Evolutionary conservation across 345 rosid species (phyloP).

Genomic region (Eucalyptus sp.): DNA sequence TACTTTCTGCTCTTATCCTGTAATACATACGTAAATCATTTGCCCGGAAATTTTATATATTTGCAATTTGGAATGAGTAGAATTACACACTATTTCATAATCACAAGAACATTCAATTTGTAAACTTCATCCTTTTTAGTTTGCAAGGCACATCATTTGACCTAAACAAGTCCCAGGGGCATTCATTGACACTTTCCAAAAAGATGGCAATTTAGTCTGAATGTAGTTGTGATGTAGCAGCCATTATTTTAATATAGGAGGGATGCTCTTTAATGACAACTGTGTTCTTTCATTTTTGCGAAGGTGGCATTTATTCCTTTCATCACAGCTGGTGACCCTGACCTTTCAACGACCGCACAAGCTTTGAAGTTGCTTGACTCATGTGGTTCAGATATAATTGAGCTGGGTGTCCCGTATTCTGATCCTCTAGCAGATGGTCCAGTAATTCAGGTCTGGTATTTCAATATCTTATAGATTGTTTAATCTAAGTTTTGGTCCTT

Average conservation of each 20-base stretch:
- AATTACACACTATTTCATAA: not conserved
- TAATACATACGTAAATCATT: not conserved
- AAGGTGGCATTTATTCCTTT: conserved; percentile 94
- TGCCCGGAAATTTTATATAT: not conserved
- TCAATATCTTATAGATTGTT: not conserved
- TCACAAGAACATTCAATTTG: not conserved
- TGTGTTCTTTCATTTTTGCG: not conserved
- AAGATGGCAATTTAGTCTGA: not conserved
- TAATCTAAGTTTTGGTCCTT: not conserved
- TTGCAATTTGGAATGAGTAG: not conserved
- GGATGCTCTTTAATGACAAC: not conserved
- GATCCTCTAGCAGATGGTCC: conserved; percentile 99
- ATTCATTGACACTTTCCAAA: not conserved
- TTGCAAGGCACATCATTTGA: not conserved
- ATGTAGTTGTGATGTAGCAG: not conserved
- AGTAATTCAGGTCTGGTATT: conserved; percentile 64
- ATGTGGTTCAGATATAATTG: conserved; percentile 90
- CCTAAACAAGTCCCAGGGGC: not conserved
- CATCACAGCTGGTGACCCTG: conserved; percentile 98
- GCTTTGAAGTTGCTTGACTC: conserved; percentile 84
- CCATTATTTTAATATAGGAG: not conserved
- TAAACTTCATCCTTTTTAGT: not conserved
- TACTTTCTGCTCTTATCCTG: not conserved
- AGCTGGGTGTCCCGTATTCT: conserved; percentile 93
- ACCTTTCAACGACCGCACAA: conserved; percentile 86